Evolutionary conservation across 495 filamentous ascomycete genomes (phyloP).

Genomic region (Podospora pseudoanserina): DNA sequence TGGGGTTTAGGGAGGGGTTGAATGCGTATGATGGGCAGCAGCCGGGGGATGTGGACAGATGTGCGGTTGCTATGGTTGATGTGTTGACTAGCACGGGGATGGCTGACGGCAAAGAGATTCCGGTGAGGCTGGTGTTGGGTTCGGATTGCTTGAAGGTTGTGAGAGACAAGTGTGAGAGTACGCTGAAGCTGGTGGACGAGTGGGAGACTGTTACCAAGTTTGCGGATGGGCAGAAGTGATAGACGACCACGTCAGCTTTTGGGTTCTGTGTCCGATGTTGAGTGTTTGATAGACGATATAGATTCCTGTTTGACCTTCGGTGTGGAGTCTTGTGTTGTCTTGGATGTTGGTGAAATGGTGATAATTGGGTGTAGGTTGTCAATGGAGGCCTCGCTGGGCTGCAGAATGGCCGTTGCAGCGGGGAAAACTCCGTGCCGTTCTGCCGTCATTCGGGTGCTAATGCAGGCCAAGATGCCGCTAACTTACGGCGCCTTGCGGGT

Average conservation of each 20-base stretch:
- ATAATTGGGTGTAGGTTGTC: neutral
- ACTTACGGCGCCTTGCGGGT: neutral
- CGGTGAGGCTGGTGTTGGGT: slow-evolving; percentile 34
- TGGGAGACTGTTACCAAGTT: slow-evolving; percentile 33
- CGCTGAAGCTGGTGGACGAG: slow-evolving; percentile 33
- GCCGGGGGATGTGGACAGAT: slow-evolving; percentile 45
- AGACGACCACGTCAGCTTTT: slow-evolving; percentile 13
- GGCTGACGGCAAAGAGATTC: slow-evolving; percentile 33
- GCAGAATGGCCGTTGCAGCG: neutral
- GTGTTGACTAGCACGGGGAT: slow-evolving; percentile 41
- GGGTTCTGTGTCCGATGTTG: neutral
- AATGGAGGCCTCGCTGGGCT: slow-evolving; percentile 3
- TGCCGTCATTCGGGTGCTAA: neutral
- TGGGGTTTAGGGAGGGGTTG: slow-evolving; percentile 25
- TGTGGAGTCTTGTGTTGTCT: neutral
- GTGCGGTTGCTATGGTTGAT: slow-evolving; percentile 44
- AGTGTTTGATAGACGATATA: neutral
- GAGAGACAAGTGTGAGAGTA: slow-evolving; percentile 30
- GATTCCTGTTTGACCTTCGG: neutral
- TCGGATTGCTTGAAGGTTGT: slow-evolving; percentile 32
- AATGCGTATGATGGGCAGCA: slow-evolving; percentile 33
- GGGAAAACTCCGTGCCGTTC: slow-evolving; percentile 1
- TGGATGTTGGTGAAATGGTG: neutral
- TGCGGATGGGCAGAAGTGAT: slow-evolving; percentile 5
- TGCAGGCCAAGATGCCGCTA: slow-evolving; percentile 1